These are phyloP conservation scores for Hypoxylon cercidicola DNA, from an alignment of 495 filamentous ascomycete species.

Conservation along the genomic window DNA sequence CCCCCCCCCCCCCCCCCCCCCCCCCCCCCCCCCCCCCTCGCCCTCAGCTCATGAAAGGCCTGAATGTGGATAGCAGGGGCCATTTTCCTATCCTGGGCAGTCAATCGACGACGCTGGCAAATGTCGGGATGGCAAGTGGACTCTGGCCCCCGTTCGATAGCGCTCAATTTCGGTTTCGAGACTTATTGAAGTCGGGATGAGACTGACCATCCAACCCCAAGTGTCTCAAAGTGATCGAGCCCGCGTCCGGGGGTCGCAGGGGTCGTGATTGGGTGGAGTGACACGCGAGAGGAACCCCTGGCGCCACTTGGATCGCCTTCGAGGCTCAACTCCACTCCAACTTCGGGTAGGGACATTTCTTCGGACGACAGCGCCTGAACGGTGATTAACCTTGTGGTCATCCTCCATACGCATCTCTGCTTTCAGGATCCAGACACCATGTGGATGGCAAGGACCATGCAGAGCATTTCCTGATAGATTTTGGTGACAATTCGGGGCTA, in stretches of 20 bases:
- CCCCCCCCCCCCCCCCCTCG: conserved; percentile 10
- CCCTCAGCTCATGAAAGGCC: conserved; percentile 23
- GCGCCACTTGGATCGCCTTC: conserved; percentile 30
- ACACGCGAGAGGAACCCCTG: conserved; percentile 25
- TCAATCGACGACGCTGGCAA: conserved; percentile 11
- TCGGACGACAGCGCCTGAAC: conserved; percentile 11
- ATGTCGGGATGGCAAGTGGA: conserved; percentile 17
- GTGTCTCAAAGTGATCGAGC: conserved; percentile 44
- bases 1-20: too few species aligned
- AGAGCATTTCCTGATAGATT: conserved; percentile 8
- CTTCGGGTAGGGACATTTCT: conserved; percentile 1
- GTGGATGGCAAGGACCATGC: conserved; percentile 17
- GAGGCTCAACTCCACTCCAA: conserved; percentile 22
- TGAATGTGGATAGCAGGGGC: conserved; percentile 1
- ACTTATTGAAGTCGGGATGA: conserved; percentile 43
- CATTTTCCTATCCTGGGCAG: conserved; percentile 24
- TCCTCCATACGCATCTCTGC: conserved; percentile 5
- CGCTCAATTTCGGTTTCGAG: conserved; percentile 35
- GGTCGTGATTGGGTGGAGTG: conserved; percentile 23
- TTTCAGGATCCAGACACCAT: conserved; percentile 14
- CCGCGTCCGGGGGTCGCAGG: conserved; percentile 36
- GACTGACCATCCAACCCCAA: conserved; percentile 45
- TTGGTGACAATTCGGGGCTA: background rate
- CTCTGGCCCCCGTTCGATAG: conserved; percentile 27
- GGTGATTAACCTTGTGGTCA: conserved; percentile 9